A percentile compares a stretch with the other conserved stretches of the same genome.
Conservation (phyloP, 768 basidiomycete species). For the Macrolepiota dolichaula region DNA sequence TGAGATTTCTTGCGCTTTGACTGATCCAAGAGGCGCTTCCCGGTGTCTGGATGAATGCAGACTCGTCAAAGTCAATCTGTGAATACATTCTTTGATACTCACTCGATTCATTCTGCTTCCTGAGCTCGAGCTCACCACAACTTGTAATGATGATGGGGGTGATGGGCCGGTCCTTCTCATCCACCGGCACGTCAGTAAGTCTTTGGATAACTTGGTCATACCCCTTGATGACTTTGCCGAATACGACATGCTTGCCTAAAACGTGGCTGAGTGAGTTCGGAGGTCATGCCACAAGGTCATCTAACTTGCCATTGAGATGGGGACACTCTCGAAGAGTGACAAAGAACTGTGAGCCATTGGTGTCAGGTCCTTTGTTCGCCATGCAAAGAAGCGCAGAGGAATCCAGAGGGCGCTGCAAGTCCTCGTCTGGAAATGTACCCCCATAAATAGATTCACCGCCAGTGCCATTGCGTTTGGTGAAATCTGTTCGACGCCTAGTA, state of each 20-base stretch:
- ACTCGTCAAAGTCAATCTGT: neutral
- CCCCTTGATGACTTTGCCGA: conserved; percentile 56
- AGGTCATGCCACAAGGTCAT: conserved; percentile 17
- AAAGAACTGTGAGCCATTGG: conserved; percentile 88
- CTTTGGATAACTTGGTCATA: conserved; percentile 56
- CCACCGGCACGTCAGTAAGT: conserved; percentile 63
- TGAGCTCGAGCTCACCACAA: conserved; percentile 78
- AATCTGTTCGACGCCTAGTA: conserved; percentile 41
- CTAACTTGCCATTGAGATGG: conserved; percentile 61
- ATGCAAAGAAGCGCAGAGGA: conserved; percentile 78
- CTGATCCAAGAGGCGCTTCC: neutral
- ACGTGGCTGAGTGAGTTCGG: neutral
- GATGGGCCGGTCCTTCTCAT: conserved; percentile 71
- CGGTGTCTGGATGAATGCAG: neutral
- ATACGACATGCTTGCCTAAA: conserved; percentile 50
- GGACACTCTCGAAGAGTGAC: conserved; percentile 74
- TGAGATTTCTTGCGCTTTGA: conserved; percentile 14
- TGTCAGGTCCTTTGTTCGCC: conserved; percentile 84
- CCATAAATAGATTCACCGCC: conserved; percentile 86
- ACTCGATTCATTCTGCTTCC: conserved; percentile 36
- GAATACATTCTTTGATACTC: neutral
- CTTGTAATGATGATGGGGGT: conserved; percentile 65
- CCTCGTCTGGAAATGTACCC: conserved; percentile 72
- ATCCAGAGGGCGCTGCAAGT: conserved; percentile 61
- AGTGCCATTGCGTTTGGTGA: conserved; percentile 73